Evolutionary conservation across 1,284 basidiomycete species (phyloP).

Genomic region (Abortiporus biennis): DNA sequence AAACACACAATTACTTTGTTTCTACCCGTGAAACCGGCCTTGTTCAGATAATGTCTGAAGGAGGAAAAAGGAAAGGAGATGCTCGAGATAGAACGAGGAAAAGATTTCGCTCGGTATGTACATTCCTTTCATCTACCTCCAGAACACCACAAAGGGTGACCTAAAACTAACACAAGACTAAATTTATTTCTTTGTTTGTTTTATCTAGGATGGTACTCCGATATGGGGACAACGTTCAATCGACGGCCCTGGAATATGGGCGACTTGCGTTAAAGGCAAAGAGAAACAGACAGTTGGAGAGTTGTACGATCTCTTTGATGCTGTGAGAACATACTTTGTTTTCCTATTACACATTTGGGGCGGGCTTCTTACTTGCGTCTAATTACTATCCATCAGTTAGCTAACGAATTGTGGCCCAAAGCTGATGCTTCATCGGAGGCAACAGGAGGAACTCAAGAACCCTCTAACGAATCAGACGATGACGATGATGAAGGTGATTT

Average conservation of each 20-base stretch:
- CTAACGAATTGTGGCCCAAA: constrained; percentile 67
- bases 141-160: background rate
- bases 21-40: background rate
- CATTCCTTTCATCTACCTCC: background rate
- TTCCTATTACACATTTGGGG: constrained; percentile 3
- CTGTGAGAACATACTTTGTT: constrained; percentile 37
- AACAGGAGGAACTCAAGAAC: too few species aligned
- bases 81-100: constrained; percentile 19
- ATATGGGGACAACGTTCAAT: constrained; percentile 58
- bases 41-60: constrained; percentile 18
- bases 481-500: constrained; percentile 29
- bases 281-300: constrained; percentile 73
- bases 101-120: constrained; percentile 20
- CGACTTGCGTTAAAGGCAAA: constrained; percentile 75
- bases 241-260: constrained; percentile 78
- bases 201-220: constrained; percentile 51
- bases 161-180: background rate
- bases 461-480: constrained; percentile 16
- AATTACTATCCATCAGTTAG: constrained; percentile 40
- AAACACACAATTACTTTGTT: too few species aligned
- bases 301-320: constrained; percentile 71
- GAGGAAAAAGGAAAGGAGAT: constrained; percentile 20
- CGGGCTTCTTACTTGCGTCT: background rate
- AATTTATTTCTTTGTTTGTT: background rate
- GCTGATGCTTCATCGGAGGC: constrained; percentile 28